Evolutionary conservation across 2,329 filamentous ascomycete genomes (phyloP).

Genomic region (Lasiodiplodia hormozganensis): DNA sequence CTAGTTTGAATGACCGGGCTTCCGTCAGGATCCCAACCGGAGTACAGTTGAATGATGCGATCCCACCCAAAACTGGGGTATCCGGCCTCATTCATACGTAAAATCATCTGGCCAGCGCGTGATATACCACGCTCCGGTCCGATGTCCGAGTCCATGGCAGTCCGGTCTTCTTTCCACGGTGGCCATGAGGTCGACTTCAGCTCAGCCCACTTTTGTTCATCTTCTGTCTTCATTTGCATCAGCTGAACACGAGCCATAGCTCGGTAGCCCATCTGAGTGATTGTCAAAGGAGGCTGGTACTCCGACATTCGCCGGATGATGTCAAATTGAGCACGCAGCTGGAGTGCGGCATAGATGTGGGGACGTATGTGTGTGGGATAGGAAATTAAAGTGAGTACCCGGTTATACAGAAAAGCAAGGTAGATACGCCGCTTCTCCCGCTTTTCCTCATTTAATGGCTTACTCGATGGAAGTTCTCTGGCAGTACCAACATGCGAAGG

Average conservation of each 20-base stretch:
- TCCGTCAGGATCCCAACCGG: constrained; percentile 68
- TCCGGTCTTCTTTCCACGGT: constrained; percentile 68
- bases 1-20: constrained; percentile 70
- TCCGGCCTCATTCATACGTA: constrained; percentile 65
- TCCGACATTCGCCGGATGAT: constrained; percentile 64
- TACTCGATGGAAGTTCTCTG: neutral
- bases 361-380: constrained; percentile 57
- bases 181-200: constrained; percentile 69
- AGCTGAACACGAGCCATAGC: constrained; percentile 64
- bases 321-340: constrained; percentile 65
- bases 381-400: constrained; percentile 56
- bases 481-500: neutral
- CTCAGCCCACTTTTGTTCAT: constrained; percentile 64
- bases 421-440: neutral
- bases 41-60: constrained; percentile 58
- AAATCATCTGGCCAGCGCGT: constrained; percentile 62
- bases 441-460: neutral
- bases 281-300: constrained; percentile 59
- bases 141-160: constrained; percentile 66
- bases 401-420: constrained; percentile 56
- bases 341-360: constrained; percentile 55
- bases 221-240: constrained; percentile 61
- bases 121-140: constrained; percentile 63
- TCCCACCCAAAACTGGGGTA: constrained; percentile 62
- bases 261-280: constrained; percentile 65